phyloP scores from a whole-genome alignment of 805 yeast genomes.

The Saccharomyces mikatae region DNA sequence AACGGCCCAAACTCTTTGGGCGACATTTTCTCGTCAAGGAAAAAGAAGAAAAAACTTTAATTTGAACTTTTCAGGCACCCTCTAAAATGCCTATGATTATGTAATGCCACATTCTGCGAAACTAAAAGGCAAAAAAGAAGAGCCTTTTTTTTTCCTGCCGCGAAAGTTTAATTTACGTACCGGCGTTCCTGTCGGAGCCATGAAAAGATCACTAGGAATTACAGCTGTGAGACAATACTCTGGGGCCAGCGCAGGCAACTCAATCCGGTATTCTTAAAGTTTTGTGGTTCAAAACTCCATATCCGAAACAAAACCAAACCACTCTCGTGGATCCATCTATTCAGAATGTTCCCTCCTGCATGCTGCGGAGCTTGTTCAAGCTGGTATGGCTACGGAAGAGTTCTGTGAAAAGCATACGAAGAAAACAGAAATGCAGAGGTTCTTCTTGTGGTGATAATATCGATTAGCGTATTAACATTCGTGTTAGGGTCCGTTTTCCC shows the following conservation, averaged over 20 bases:
- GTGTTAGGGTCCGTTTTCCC: background rate
- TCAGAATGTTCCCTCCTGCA: background rate
- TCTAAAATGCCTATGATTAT: background rate
- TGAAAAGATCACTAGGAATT: background rate
- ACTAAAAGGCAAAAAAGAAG: background rate
- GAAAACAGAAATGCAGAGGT: background rate
- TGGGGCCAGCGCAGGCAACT: background rate
- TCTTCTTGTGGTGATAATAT: background rate
- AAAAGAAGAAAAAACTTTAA: background rate
- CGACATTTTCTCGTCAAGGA: background rate
- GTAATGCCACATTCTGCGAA: background rate
- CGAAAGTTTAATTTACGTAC: background rate
- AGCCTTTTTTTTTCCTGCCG: background rate
- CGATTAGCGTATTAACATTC: background rate
- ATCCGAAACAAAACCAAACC: background rate
- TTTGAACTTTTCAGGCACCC: background rate
- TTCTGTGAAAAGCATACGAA: background rate
- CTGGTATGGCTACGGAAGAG: background rate
- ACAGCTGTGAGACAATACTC: background rate
- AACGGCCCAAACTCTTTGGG: background rate
- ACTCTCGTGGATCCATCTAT: background rate
- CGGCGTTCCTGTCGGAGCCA: background rate
- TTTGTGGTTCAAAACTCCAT: background rate
- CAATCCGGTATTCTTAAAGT: background rate
- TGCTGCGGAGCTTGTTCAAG: background rate